phyloP scores from a whole-genome alignment of 345 rosid species.

The Psidium friedrichsthalianum region DNA sequence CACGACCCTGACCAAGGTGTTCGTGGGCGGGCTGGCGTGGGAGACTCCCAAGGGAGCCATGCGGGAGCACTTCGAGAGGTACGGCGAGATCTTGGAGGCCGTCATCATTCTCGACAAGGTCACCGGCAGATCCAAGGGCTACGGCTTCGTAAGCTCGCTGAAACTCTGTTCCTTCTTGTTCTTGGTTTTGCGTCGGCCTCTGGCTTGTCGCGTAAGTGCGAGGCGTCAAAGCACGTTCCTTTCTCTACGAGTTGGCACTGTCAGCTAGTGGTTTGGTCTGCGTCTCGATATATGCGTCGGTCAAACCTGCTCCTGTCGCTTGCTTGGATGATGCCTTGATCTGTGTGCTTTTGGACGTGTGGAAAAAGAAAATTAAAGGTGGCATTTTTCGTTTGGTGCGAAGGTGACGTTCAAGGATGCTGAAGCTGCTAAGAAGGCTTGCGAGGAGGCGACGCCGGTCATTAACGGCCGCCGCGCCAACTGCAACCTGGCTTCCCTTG shows the following conservation, averaged over 20 bases:
- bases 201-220: neutral
- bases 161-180: neutral
- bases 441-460: constrained; percentile 72
- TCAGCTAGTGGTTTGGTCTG: neutral
- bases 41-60: constrained; percentile 82
- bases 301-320: neutral
- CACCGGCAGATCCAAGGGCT: constrained; percentile 97
- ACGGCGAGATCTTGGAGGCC: constrained; percentile 87
- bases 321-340: neutral
- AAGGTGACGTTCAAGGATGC: constrained; percentile 96
- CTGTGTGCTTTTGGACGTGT: neutral
- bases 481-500: constrained; percentile 92
- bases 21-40: constrained; percentile 97
- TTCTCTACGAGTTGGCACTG: neutral
- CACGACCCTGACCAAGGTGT: constrained; percentile 89
- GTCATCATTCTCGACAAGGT: constrained; percentile 85
- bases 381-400: neutral
- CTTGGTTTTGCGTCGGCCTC: no score
- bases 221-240: neutral
- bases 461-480: constrained; percentile 95
- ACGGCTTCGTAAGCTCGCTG: constrained; percentile 59
- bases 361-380: neutral
- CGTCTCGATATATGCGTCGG: neutral
- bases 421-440: constrained; percentile 77
- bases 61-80: constrained; percentile 82